Conservation (phyloP, 768 basidiomycete genomes). For the Agrocybe chaxingu region DNA sequence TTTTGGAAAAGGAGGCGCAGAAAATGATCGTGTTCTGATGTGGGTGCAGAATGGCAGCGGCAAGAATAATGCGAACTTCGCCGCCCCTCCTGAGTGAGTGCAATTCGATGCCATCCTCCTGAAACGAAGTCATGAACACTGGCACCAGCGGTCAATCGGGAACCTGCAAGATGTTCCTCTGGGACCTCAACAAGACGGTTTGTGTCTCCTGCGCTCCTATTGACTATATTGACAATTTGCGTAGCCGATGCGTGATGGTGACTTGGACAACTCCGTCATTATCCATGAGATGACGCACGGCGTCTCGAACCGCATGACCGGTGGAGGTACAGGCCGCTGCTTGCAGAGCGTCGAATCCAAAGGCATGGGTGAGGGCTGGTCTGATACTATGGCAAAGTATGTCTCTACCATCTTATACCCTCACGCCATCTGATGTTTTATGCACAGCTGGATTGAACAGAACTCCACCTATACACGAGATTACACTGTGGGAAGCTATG, state of each 20-base stretch:
- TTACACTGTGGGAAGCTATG: too few relatives aligned
- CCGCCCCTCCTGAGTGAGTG: slow-evolving; percentile 16
- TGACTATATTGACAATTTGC: neutral
- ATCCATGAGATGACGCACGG: slow-evolving; percentile 52
- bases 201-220: slow-evolving; percentile 12
- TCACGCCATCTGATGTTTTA: neutral
- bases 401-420: slow-evolving; percentile 1
- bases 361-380: slow-evolving; percentile 64
- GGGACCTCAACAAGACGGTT: slow-evolving; percentile 29
- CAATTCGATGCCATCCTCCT: neutral
- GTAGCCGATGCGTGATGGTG: slow-evolving; percentile 59
- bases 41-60: slow-evolving; percentile 50
- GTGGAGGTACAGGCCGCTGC: slow-evolving; percentile 57
- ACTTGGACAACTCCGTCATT: slow-evolving; percentile 61
- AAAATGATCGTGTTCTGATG: slow-evolving; percentile 49
- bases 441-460: slow-evolving; percentile 38
- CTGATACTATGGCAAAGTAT: slow-evolving; percentile 49
- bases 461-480: slow-evolving; percentile 20
- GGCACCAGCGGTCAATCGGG: slow-evolving; percentile 23
- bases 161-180: slow-evolving; percentile 38
- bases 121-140: neutral
- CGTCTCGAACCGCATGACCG: slow-evolving; percentile 51
- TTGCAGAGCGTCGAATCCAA: slow-evolving; percentile 62
- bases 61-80: slow-evolving; percentile 41
- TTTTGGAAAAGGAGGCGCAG: slow-evolving; percentile 51